Conservation (phyloP, 2,329 filamentous ascomycete genomes). For the Emergomyces africanus region DNA sequence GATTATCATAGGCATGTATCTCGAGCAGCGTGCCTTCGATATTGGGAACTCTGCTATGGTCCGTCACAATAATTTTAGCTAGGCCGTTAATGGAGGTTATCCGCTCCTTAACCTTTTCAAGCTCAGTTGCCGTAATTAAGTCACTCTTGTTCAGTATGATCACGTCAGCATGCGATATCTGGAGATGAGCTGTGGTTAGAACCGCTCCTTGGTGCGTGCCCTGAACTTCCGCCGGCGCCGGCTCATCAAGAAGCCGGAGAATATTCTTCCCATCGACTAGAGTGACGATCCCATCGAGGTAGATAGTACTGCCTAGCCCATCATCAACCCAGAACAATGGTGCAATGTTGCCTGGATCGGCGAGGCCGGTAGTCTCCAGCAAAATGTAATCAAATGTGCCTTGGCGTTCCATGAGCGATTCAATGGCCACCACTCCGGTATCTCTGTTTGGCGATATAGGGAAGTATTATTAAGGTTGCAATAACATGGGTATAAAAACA, state of each 20-base stretch:
- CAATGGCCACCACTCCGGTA: constrained; percentile 84
- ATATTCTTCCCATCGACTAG: constrained; percentile 94
- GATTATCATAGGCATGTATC: constrained; percentile 80
- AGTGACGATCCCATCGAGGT: constrained; percentile 92
- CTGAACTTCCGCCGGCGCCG: constrained; percentile 25
- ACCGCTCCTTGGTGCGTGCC: constrained; percentile 45
- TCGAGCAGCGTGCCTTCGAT: constrained; percentile 81
- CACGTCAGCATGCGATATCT: constrained; percentile 94
- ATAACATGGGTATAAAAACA: not conserved
- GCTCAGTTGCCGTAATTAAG: constrained; percentile 57
- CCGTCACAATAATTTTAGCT: constrained; percentile 70
- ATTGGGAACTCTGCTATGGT: constrained; percentile 64
- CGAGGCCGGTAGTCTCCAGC: constrained; percentile 87
- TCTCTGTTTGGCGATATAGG: constrained; percentile 51
- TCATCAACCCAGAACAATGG: constrained; percentile 98
- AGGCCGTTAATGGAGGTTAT: constrained; percentile 80
- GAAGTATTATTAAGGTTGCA: constrained; percentile 4
- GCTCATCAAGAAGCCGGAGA: constrained; percentile 64
- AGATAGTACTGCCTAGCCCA: constrained; percentile 86
- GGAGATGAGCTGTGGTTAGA: constrained; percentile 85
- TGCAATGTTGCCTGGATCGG: constrained; percentile 89
- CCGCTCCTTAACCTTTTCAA: constrained; percentile 55
- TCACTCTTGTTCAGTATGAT: constrained; percentile 91
- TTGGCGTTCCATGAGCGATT: constrained; percentile 86
- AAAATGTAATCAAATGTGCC: constrained; percentile 96